Base-by-base conservation (phyloP, 225 moss, liverwort and hornwort species). In the Marchantia paleacea region DNA sequence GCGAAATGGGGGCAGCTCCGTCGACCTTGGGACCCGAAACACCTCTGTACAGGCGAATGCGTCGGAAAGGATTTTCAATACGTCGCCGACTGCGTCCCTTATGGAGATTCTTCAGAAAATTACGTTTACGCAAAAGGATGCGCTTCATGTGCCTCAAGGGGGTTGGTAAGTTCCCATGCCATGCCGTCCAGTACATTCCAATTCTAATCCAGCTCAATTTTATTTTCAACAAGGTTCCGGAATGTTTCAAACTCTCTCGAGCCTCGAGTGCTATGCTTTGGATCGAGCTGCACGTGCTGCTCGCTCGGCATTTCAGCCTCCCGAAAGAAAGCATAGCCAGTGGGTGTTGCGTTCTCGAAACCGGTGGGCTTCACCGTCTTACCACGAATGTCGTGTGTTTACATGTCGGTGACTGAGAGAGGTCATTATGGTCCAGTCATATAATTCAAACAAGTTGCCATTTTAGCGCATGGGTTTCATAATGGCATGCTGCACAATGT, bases 101-200 rank as follows among this genome's bases (percentile, higher is more conserved):
- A 52, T 82, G 82, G 85, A 72, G 31, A 26, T 85, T 79, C 78
- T 70, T 67, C 25, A 80, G 63, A 58, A 80, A 55, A 55, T 69
- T 85, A 9, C 79, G 82, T 47, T 79, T 85, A 64, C 85, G 85
- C 55, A 82, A 76, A 79, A 75, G 82, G 30, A 79, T 85, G 8
- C 79, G 64, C 49, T 48, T 82, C 28, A 78, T 85, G 71, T 85
- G 79, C 75, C 76, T 82, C 29, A 80, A 82, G 75, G 82, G 82
- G 69, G 69, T 82, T 22, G 85, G 85, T 85, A 65, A 20, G 80
- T 76, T 31, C 11, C 53, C 3, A 7, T 63, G 15, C 55, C 26
- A 63, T 63, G 5, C 22, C 63, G 9, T 25, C 20, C n/a, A n/a
- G n/a, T n/a, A n/a, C n/a, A n/a, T n/a, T n/a, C n/a, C n/a, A 39